A percentile compares a stretch with the other conserved stretches of the same genome.
phyloP scores from a whole-genome alignment of 176 grass and related monocot species.

The Neostapfia colusana region DNA sequence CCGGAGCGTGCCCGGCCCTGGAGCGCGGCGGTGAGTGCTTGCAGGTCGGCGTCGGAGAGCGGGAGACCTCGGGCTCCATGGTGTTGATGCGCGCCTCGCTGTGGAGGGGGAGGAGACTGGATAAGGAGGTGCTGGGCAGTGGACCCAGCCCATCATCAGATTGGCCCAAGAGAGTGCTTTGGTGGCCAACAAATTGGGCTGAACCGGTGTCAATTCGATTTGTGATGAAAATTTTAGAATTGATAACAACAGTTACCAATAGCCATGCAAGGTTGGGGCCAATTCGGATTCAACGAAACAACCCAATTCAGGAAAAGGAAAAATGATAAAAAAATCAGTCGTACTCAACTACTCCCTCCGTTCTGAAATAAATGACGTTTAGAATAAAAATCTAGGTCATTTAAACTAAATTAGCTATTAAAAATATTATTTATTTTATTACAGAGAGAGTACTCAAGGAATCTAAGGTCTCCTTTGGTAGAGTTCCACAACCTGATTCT shows the following conservation, averaged over 20 bases:
- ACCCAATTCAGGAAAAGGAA: background rate
- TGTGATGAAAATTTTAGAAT: background rate
- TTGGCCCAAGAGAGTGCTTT: background rate
- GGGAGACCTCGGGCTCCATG: conserved; percentile 73
- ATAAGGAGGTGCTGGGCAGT: conserved; percentile 23
- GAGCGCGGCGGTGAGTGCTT: conserved; percentile 60
- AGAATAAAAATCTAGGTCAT: too few relatives aligned
- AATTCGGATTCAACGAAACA: background rate
- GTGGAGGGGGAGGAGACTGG: too few relatives aligned
- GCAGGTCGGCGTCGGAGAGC: conserved; percentile 71
- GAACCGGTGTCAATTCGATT: background rate
- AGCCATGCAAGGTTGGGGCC: background rate
- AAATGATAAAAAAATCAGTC: background rate
- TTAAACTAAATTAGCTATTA: too few relatives aligned
- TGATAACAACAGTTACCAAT: background rate
- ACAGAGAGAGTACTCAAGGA: too few relatives aligned
- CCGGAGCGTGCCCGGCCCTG: conserved; percentile 68
- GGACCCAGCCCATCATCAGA: background rate
- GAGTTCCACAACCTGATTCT: too few relatives aligned
- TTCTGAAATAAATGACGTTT: too few relatives aligned
- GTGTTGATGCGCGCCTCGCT: conserved; percentile 63
- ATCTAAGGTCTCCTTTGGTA: too few relatives aligned
- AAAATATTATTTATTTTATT: too few relatives aligned
- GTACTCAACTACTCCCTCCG: too few relatives aligned
- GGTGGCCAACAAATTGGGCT: background rate